Conservation (phyloP, 2,329 filamentous ascomycete species). For the Teratosphaeria nubilosa region DNA sequence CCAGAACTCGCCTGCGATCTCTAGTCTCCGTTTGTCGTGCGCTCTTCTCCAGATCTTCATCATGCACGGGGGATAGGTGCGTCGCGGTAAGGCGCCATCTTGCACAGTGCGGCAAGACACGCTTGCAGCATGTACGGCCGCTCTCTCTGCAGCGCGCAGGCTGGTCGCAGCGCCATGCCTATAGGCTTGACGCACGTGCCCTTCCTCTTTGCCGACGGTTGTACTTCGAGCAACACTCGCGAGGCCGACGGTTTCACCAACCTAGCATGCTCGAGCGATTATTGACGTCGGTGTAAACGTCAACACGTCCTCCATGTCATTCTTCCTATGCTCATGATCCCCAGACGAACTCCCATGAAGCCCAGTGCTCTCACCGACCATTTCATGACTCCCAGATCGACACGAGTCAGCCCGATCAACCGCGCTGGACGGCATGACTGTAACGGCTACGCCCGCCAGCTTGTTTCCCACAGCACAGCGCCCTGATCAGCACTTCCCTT, state of each 20-base stretch:
- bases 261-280: neutral
- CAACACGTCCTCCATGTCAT: neutral
- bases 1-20: neutral
- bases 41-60: slow-evolving; percentile 2
- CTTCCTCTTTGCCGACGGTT: neutral
- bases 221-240: neutral
- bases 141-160: slow-evolving; percentile 8
- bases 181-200: neutral
- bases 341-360: neutral
- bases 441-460: neutral
- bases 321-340: neutral
- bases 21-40: neutral
- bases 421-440: neutral
- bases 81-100: slow-evolving; percentile 10
- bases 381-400: neutral
- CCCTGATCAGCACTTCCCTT: neutral
- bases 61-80: slow-evolving; percentile 9
- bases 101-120: slow-evolving; percentile 12
- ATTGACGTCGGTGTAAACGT: neutral
- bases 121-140: slow-evolving; percentile 6
- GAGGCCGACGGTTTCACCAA: neutral
- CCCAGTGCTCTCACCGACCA: neutral
- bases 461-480: neutral
- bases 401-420: neutral
- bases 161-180: slow-evolving; percentile 1